Base-by-base conservation (phyloP, 2,329 filamentous ascomycete genomes). In the Curvularia lunata region DNA sequence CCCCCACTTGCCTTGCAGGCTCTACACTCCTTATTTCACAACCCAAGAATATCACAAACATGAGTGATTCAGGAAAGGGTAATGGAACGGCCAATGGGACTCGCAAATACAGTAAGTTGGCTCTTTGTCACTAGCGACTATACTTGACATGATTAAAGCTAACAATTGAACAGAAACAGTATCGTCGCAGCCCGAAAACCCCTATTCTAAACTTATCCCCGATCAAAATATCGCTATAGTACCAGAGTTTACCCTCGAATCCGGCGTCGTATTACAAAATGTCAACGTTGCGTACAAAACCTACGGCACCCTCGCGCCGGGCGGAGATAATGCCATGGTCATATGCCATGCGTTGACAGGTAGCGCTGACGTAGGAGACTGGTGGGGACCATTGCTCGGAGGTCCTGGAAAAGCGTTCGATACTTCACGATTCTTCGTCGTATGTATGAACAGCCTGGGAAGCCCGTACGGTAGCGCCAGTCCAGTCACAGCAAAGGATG, bases 221-320 rank as follows among this genome's bases (percentile, higher is more conserved):
- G 89, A 97, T 70, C 95, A 98, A 79, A 84, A 89, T 52, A 90
- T 96, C 71, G 92, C 90, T 56, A 86, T 95, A 59, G 86, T 99
- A 54, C 94, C 95, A 1, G 88, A 88, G 25, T 97, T 97, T 77
- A 92, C 90, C 8, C 90, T 99, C 65, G 95, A 99, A 78, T 98
- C 93, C 1, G 95, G 95, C 48, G 91, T 90, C 23, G 89, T 86
- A 0, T 84, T 99, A 19, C 81, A 84, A 66, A 95, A 98, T 85
- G 85, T 88, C 16, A 85, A 84, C 2, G 80, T 89, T 49, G 86
- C 86, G 56, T 88, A 88, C 78, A 88, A 86, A 58, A 86, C 84
- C 3, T 84, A 84, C 56, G 86, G 86, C 56, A 79, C 79, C 25
- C 79, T 89, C 25, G 83, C 85, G 5, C 80, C 83, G 2, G 77